Base-by-base conservation (phyloP, 108 stramenopile species). In the Fragilariopsis cylindrus region DNA sequence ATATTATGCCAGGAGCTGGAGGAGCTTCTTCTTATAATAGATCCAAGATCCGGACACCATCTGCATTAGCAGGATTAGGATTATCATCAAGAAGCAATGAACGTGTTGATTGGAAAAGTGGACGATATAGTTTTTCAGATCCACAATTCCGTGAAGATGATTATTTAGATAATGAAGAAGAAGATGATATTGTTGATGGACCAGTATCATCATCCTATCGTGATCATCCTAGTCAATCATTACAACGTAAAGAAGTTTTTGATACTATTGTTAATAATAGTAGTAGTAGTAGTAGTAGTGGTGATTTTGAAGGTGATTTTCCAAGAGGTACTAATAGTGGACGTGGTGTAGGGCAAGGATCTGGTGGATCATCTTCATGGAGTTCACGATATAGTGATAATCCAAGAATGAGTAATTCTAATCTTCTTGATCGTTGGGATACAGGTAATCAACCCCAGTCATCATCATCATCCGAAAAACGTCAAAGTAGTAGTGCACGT, bases 301-400 rank as follows among this genome's bases (percentile, higher is more conserved):
- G 21, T 47, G 65, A 56, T 49, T 74, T 75, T 50, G 70, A 66
- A n/a, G 73, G 77, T 2, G 77, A 75, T 69, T 76, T 68, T 69
- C 62, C 69, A 3, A 65, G 71, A 13, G 30, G 30, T 30, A 30
- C 1, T 30, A 30, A 1, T 30, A 30, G 30, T 30, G 30, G 30
- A 30, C 30, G 30, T 30, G 21, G 21, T 21, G 30, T 30, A 30
- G 42, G 55, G 55, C 19, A n/a, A n/a, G 55, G 55, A 11, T 7
- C 55, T 11, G 55, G 55, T 9, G 60, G 70, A 50, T 47, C 63
- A 43, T 72, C 72, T 7, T 60, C 63, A 2, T 91, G 90, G 92
- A 83, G 83, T 39, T 85, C 84, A 4, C 83, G 92, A 3, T 91
- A 91, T 66, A 81, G 85, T 6, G 73, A 75, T 49, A 72, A 47